Base-by-base conservation (phyloP, 495 filamentous ascomycete species). In the Sphaerosporella brunnea region DNA sequence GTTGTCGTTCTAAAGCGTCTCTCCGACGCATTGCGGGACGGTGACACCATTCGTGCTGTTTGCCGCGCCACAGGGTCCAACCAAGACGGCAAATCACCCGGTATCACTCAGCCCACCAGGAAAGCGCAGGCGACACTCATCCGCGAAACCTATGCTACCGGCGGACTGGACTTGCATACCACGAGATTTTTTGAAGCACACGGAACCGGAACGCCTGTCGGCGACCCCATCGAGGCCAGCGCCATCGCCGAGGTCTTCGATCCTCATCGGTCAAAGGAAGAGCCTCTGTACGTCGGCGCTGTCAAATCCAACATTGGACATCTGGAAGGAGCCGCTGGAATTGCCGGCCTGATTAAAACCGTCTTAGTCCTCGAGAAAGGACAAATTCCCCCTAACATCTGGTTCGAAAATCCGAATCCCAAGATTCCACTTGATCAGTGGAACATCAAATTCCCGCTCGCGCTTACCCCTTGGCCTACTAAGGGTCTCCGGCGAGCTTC, bases 1-100 rank as follows among this genome's bases (percentile, higher is more conserved):
- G 66, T 69, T 25, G 45, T 82, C 1, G 63, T 74, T 18, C 53
- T 86, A 19, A 86, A 84, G 60, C 65, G 63, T 3, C 64, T 82
- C 2, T 55, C 62, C 13, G 69, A 74, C 47, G 80, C 73, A n/a
- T 59, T 73, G 24, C 60, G 49, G 35, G 71, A 73, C 50, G 68
- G 69, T 21, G 71, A 75, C 43, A 69, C 73, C 4, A 74, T 83
- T 35, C 66, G 75, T 42, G 74, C 72, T 10, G 66, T 84, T 15
- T 75, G 84, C 45, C 67, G 69, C 15, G 69, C 62, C 75, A 2
- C 5, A 63, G 4, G 53, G 77, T 3, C 68, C 69, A 0, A 75
- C 66, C 0, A 36, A 47, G 21, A 5, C 50, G 4, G 36, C 11
- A n/a, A 20, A 8, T 15, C 36, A 20, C 36, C 36, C 5, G 36